These are phyloP conservation scores for Senna siamea DNA, from an alignment of 306 rosid genomes.

Conservation along the genomic window DNA sequence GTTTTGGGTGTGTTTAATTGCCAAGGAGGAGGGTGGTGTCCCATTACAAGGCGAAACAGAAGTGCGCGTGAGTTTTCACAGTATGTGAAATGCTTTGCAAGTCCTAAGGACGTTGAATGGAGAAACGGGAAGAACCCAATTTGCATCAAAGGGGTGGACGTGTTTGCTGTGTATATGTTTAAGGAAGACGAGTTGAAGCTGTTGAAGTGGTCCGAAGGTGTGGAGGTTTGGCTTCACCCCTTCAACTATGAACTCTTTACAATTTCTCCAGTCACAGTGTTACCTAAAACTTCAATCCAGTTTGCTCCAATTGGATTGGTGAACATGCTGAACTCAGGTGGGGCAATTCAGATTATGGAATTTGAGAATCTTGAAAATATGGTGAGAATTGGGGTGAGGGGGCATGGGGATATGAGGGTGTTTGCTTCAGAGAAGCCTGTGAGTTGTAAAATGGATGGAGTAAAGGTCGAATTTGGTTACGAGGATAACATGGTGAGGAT, in stretches of 20 bases:
- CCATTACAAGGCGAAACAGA: slow-evolving; percentile 53
- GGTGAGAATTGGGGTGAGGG: slow-evolving; percentile 52
- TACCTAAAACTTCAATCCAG: slow-evolving; percentile 41
- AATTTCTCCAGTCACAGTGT: slow-evolving; percentile 51
- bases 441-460: slow-evolving; percentile 59
- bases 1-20: slow-evolving; percentile 74
- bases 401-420: slow-evolving; percentile 63
- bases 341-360: slow-evolving; percentile 56
- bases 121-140: slow-evolving; percentile 50
- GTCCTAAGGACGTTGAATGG: slow-evolving; percentile 75
- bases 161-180: slow-evolving; percentile 60
- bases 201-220: slow-evolving; percentile 46
- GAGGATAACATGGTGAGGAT: slow-evolving; percentile 49
- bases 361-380: slow-evolving; percentile 40
- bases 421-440: slow-evolving; percentile 63
- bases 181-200: slow-evolving; percentile 55
- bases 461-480: slow-evolving; percentile 50
- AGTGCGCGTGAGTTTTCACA: slow-evolving; percentile 52
- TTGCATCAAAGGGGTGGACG: slow-evolving; percentile 43
- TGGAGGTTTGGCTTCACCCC: slow-evolving; percentile 64
- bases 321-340: slow-evolving; percentile 79
- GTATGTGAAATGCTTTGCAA: slow-evolving; percentile 46
- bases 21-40: slow-evolving; percentile 93
- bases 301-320: slow-evolving; percentile 71
- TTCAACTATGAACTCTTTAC: slow-evolving; percentile 60